A percentile compares a stretch with the other conserved stretches of the same genome.
Evolutionary conservation across 2,329 filamentous ascomycete species (phyloP).

Genomic region (Arthrobotrys pseudoclavata): DNA sequence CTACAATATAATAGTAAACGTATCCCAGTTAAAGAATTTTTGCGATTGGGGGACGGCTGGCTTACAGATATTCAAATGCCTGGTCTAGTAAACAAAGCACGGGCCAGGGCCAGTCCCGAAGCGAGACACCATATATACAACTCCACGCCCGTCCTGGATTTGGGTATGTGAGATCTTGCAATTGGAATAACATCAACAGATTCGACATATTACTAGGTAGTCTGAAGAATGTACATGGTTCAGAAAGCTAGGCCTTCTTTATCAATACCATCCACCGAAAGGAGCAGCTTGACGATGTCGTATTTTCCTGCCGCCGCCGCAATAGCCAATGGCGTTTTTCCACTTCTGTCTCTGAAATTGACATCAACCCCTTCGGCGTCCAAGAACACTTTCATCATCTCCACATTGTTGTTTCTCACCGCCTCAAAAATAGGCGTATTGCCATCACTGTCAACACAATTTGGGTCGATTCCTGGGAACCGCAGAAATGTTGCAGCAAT

Average conservation of each 20-base stretch:
- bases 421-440: constrained; percentile 27
- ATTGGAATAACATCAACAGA: too few species aligned
- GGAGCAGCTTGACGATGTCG: constrained; percentile 14
- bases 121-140: too few species aligned
- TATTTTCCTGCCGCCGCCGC: neutral
- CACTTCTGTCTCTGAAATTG: constrained; percentile 12
- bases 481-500: constrained; percentile 17
- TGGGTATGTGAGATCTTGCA: too few species aligned
- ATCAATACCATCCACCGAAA: constrained; percentile 28
- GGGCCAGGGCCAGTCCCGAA: too few species aligned
- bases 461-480: constrained; percentile 17
- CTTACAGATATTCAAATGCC: too few species aligned
- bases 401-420: constrained; percentile 15
- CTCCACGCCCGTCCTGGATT: too few species aligned
- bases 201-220: too few species aligned
- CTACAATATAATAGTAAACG: too few species aligned
- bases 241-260: neutral
- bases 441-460: constrained; percentile 23
- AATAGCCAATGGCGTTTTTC: constrained; percentile 5
- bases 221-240: neutral
- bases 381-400: constrained; percentile 18
- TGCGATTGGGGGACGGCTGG: too few species aligned
- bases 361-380: constrained; percentile 18
- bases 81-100: too few species aligned
- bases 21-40: too few species aligned